phyloP scores from a whole-genome alignment of 1,284 basidiomycete species.

The Moniliophthora roreri region DNA sequence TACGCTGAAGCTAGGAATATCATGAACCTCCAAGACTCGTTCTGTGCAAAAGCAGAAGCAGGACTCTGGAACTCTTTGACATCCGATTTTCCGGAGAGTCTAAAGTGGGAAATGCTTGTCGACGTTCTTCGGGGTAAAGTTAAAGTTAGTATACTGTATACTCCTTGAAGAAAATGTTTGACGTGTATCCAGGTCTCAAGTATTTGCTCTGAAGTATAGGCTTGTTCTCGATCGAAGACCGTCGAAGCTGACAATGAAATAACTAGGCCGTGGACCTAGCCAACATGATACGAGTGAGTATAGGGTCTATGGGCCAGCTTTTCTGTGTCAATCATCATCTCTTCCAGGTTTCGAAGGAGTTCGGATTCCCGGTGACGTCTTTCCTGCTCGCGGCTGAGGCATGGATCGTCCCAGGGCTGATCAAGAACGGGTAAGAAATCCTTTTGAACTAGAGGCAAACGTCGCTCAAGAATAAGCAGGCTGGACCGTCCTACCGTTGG shows the following conservation, averaged over 20 bases:
- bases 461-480: slow-evolving; percentile 21
- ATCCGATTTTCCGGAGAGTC: slow-evolving; percentile 68
- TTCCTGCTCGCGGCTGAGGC: slow-evolving; percentile 81
- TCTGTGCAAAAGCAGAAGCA: slow-evolving; percentile 57
- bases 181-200: slow-evolving; percentile 41
- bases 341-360: slow-evolving; percentile 71
- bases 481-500: slow-evolving; percentile 56
- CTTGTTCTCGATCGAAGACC: not conserved
- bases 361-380: slow-evolving; percentile 65
- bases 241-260: not conserved
- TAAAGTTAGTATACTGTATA: slow-evolving; percentile 46
- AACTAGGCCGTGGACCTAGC: slow-evolving; percentile 77
- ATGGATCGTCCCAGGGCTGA: slow-evolving; percentile 70
- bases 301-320: not conserved
- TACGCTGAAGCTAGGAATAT: slow-evolving; percentile 70
- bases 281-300: slow-evolving; percentile 61
- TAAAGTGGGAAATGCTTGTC: slow-evolving; percentile 79
- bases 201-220: slow-evolving; percentile 57
- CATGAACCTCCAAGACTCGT: slow-evolving; percentile 70
- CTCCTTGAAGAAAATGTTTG: not conserved
- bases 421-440: slow-evolving; percentile 57
- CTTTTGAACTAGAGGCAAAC: slow-evolving; percentile 15
- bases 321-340: not conserved
- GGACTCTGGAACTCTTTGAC: slow-evolving; percentile 60
- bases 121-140: slow-evolving; percentile 82